Base-by-base conservation (phyloP, 2,329 filamentous ascomycete genomes). In the Botryosphaeria dothidea region DNA sequence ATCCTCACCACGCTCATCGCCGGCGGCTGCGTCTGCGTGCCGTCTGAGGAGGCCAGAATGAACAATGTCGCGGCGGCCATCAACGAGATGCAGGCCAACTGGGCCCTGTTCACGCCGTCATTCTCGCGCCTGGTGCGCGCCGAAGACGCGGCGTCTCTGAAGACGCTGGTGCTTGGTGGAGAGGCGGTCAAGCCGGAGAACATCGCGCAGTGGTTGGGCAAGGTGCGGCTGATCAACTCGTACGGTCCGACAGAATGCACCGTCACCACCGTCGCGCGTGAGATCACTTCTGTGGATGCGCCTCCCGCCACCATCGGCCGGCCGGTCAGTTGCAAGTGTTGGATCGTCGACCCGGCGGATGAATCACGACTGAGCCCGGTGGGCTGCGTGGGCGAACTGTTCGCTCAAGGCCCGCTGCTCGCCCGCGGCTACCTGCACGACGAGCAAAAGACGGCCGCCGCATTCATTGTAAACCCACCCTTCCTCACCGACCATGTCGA, bases 321-420 rank as follows among this genome's bases (percentile, higher is more conserved):
- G 17, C 52, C 34, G 31, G 27, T 36, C 23, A 25, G 45, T 19
- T 48, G 45, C 45, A 38, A 36, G 17, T 63, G 36, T 1, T 83
- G 80, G 79, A 68, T 83, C 29, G 74, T 79, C 7, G 45, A 48
- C 45, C 45, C 45, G 19, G 21, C 70, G 15, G 68, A 75, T 36
- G 66, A 71, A 36, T 66, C 73, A n/a, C 56, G 41, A 17, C 67
- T 78, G 2, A 75, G 82, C 54, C 60, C 75, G 0, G 66, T 75
- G 13, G 75, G 87, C 1, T 73, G 72, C 5, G 74, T 75, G 56
- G 75, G 75, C 0, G 87, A 89, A 70, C 76, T 90, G 2, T 80
- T 88, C 2, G 83, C 90, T 36, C 86, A 89, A 69, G 86, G 86
- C 0, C 84, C 84, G 0, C 84, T 78, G 34, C 75, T 81, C 11